Percentiles rank a stretch among this genome's conserved stretches.
phyloP scores from a whole-genome alignment of 176 grass and related monocot genomes.

The Aegilops umbellulata region DNA sequence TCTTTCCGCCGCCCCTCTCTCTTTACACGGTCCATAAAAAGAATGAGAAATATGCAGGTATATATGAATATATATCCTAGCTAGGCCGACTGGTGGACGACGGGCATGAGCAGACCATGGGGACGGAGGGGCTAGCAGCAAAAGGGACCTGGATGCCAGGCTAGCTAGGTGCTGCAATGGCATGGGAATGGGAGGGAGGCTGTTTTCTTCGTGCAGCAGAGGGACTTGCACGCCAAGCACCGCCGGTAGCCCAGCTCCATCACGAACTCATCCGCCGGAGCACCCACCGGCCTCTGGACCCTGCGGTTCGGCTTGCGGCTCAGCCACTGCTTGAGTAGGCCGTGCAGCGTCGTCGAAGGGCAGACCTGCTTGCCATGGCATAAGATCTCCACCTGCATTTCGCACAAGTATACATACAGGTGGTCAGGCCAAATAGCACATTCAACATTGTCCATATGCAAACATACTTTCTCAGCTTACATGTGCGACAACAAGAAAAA shows the following conservation, averaged over 20 bases:
- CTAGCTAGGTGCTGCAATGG: neutral
- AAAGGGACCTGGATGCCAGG: no score
- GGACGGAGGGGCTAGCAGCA: no score
- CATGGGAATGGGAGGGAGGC: neutral
- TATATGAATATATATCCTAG: no score
- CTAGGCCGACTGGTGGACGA: no score
- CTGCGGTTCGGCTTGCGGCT: conserved; percentile 25
- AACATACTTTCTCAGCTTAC: neutral
- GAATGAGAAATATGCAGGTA: no score
- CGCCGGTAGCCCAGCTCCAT: conserved; percentile 80
- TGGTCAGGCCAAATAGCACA: neutral
- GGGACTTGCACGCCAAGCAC: neutral
- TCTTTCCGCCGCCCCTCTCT: no score
- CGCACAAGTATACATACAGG: neutral
- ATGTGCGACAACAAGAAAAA: neutral
- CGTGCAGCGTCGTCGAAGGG: conserved; percentile 48
- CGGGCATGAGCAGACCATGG: no score
- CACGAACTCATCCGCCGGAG: conserved; percentile 66
- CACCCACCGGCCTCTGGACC: conserved; percentile 25
- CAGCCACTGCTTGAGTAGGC: conserved; percentile 60
- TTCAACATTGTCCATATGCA: neutral
- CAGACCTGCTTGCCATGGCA: conserved; percentile 51
- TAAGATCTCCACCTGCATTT: conserved; percentile 61
- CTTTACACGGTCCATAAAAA: no score
- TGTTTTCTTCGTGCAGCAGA: neutral